Percentiles rank a stretch among this genome's conserved stretches.
Evolutionary conservation across 306 rosid species (phyloP).

Genomic region (Cucumis hystrix): DNA sequence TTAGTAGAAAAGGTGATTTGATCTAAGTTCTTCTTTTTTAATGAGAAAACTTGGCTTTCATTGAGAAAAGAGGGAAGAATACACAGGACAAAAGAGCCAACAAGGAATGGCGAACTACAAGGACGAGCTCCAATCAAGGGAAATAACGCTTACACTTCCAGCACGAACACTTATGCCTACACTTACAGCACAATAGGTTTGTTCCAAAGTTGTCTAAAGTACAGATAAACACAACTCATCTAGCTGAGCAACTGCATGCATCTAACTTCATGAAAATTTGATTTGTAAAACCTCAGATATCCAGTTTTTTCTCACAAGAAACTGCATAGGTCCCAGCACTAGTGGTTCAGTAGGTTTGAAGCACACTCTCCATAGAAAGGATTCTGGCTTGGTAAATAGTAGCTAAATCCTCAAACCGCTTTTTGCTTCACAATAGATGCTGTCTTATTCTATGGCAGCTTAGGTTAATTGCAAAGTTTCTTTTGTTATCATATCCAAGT

Average conservation of each 20-base stretch:
- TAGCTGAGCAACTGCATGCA: neutral
- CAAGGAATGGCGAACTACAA: too few species aligned
- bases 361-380: neutral
- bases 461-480: neutral
- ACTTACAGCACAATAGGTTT: neutral
- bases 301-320: neutral
- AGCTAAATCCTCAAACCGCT: neutral
- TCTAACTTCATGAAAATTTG: neutral
- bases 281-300: neutral
- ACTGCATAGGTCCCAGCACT: neutral
- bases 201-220: neutral
- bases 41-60: too few species aligned
- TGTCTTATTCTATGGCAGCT: neutral
- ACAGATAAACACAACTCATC: neutral
- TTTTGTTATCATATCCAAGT: neutral
- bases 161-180: neutral
- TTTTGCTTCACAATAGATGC: neutral
- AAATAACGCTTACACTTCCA: too few species aligned
- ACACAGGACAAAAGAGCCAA: too few species aligned
- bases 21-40: neutral
- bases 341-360: neutral
- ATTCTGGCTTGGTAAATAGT: neutral
- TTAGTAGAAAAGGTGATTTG: neutral
- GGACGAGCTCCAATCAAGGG: too few species aligned
- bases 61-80: too few species aligned